Evolutionary conservation across 352 stramenopile species (phyloP), one percentile per base, ranked within the genome.

Genomic region (Aphanomyces astaci): DNA sequence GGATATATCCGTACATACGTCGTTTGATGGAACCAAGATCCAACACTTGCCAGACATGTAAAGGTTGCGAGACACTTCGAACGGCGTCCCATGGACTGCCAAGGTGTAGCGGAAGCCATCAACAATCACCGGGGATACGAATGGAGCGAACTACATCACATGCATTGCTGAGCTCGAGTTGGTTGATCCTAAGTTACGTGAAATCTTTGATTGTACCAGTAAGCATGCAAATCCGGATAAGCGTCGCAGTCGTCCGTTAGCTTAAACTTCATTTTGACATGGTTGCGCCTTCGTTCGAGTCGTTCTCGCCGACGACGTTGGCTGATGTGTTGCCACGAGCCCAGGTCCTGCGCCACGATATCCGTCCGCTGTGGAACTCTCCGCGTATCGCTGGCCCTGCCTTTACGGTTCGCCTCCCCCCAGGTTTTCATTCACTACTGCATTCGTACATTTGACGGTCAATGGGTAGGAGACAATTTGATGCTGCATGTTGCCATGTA

Each of bases 401-500:
- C 17, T 68, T 60, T 27, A 68, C 62, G 22, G 62, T 68, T 15
- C 43, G 39, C 22, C n/a, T 68, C 19, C 49, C 62, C n/a, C 62
- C 43, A 36, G 62, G 62, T 68, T 19, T 28, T 9, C 9, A 30
- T 22, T 46, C 5, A 54, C 30, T 65, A 15, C 13, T 24, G 15
- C n/a, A 56, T n/a, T 53, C 15, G 15, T n/a, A n/a, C n/a, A n/a
- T n/a, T n/a, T n/a, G n/a, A n/a, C n/a, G n/a, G n/a, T n/a, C n/a
- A n/a, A 31, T 55, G 32, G 32, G 11, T 27, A 68, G 62, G 40
- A 17, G 62, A 68, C 62, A 68, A 68, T 33, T 68, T 68, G 45
- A 68, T 68, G 62, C 45, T 68, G 15, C 62, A 68, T 59, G 62
- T 52, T 15, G 62, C 62, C 28, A 68, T 68, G 62, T 68, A 68